These are phyloP conservation scores for Grosmannia huntii DNA, from an alignment of 2,329 filamentous ascomycete genomes.

Conservation along the genomic window DNA sequence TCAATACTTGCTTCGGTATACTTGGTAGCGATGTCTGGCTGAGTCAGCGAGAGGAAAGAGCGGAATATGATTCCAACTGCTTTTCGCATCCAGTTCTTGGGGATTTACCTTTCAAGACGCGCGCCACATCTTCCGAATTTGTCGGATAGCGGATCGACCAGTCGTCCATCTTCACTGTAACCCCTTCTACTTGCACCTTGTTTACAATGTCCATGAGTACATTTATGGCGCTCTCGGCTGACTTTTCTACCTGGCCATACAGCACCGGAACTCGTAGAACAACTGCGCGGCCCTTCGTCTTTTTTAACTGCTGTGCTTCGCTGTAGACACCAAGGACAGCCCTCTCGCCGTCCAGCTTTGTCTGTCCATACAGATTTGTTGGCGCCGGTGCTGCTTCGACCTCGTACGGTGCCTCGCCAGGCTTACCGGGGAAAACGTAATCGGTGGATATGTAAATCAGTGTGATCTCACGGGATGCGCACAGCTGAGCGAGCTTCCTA, in stretches of 20 bases:
- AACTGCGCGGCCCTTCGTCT: conserved; percentile 41
- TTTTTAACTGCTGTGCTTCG: conserved; percentile 16
- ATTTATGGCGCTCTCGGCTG: conserved; percentile 73
- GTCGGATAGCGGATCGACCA: conserved; percentile 78
- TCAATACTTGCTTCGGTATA: conserved; percentile 43
- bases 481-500: conserved; percentile 50
- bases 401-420: conserved; percentile 76
- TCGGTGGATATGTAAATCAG: conserved; percentile 74
- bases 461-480: conserved; percentile 46
- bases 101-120: conserved; percentile 33
- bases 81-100: background rate
- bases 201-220: conserved; percentile 63
- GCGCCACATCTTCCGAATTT: conserved; percentile 74
- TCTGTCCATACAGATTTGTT: conserved; percentile 61
- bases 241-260: conserved; percentile 61
- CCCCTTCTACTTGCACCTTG: conserved; percentile 54
- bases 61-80: background rate
- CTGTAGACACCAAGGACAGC: conserved; percentile 53
- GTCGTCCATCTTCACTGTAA: conserved; percentile 66
- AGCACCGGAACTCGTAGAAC: conserved; percentile 73
- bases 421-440: conserved; percentile 62
- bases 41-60: background rate
- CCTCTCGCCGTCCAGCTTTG: conserved; percentile 45
- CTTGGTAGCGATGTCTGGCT: conserved; percentile 53
- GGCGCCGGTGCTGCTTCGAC: conserved; percentile 49